Evolutionary conservation across 1,284 basidiomycete genomes (phyloP).

Genomic region (Tilletia setariae): DNA sequence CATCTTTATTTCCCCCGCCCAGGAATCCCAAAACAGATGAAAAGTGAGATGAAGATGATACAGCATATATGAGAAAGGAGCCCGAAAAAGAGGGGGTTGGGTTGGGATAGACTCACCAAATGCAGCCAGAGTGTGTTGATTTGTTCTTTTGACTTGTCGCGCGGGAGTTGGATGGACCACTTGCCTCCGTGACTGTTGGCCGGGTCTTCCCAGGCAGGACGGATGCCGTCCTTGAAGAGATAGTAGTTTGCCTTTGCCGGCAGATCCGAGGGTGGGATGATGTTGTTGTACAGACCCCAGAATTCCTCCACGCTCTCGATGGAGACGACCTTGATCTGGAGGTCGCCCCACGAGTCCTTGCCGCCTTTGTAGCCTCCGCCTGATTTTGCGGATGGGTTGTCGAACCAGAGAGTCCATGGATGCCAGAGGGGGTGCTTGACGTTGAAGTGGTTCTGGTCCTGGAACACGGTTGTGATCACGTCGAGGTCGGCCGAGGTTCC

Average conservation of each 20-base stretch:
- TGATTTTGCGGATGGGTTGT: constrained; percentile 50
- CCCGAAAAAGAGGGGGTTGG: too few species aligned
- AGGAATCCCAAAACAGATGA: too few species aligned
- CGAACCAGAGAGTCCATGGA: constrained; percentile 53
- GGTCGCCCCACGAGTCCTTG: constrained; percentile 53
- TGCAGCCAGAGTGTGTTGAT: constrained; percentile 98
- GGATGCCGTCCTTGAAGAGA: constrained; percentile 84
- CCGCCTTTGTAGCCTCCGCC: constrained; percentile 23
- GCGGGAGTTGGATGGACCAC: constrained; percentile 96
- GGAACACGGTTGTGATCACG: constrained; percentile 49
- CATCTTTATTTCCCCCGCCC: too few species aligned
- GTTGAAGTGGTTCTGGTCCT: constrained; percentile 50
- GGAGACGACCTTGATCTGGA: constrained; percentile 51
- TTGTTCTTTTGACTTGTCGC: constrained; percentile 78
- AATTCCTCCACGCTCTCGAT: constrained; percentile 53
- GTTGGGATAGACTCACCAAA: constrained; percentile 59
- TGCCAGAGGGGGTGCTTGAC: constrained; percentile 53
- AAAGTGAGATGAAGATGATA: constrained; percentile 15
- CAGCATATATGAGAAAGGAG: background rate
- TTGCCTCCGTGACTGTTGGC: constrained; percentile 96
- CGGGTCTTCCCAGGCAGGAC: constrained; percentile 87
- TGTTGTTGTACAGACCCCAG: constrained; percentile 81
- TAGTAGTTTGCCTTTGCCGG: constrained; percentile 98
- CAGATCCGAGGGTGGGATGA: constrained; percentile 89
- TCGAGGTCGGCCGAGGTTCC: constrained; percentile 12